phyloP scores from a whole-genome alignment of 345 rosid species.

The Hibiscus syriacus region DNA sequence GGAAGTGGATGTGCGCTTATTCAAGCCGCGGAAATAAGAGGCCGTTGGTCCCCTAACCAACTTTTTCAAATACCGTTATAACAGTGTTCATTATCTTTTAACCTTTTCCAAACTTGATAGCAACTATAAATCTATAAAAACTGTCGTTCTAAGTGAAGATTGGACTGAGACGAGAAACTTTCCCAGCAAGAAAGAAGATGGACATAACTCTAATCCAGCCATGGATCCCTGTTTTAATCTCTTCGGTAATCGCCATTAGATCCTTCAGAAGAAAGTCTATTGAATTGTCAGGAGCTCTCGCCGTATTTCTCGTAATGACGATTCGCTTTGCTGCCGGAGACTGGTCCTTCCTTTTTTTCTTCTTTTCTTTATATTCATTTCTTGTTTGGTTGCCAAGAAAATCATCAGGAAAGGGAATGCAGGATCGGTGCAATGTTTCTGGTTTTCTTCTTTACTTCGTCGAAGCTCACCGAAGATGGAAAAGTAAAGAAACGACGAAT shows the following conservation, averaged over 20 bases:
- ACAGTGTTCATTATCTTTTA: too few relatives aligned
- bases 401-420: neutral
- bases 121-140: too few relatives aligned
- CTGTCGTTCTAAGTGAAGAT: too few relatives aligned
- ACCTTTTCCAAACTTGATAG: too few relatives aligned
- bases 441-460: constrained; percentile 69
- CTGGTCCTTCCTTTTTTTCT: constrained; percentile 32
- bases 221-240: constrained; percentile 39
- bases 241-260: constrained; percentile 52
- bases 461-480: constrained; percentile 84
- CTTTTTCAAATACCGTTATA: too few relatives aligned
- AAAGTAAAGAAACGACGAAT: constrained; percentile 69
- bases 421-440: constrained; percentile 86
- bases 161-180: too few relatives aligned
- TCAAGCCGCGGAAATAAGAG: too few relatives aligned
- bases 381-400: neutral
- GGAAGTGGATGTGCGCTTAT: too few relatives aligned
- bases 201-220: constrained; percentile 33
- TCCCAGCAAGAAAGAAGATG: constrained; percentile 26
- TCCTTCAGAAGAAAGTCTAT: constrained; percentile 76
- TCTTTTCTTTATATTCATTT: neutral
- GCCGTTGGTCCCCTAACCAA: too few relatives aligned
- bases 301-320: constrained; percentile 74
- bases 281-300: constrained; percentile 60
- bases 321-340: constrained; percentile 60